Conservation (phyloP, 495 filamentous ascomycete genomes). For the Trichocladium uniseriatum region DNA sequence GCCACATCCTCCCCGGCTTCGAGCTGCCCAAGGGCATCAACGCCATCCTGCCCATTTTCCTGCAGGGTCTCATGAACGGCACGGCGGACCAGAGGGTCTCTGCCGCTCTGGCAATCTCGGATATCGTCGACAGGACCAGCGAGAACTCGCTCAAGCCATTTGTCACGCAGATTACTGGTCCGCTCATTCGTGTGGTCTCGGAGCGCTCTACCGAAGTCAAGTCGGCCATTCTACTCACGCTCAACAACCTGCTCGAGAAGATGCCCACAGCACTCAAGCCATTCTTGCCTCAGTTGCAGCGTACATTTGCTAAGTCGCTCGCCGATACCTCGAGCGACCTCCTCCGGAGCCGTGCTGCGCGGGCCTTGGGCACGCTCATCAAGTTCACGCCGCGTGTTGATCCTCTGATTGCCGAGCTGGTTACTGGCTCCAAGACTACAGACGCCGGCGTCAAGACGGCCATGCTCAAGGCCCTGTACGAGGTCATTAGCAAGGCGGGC, state of each 20-base stretch:
- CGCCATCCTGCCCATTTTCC: slow-evolving; percentile 90
- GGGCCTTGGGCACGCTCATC: slow-evolving; percentile 90
- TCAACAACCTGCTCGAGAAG: slow-evolving; percentile 94
- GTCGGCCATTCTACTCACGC: slow-evolving; percentile 82
- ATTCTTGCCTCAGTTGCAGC: slow-evolving; percentile 91
- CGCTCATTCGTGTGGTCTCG: slow-evolving; percentile 92
- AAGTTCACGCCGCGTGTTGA: slow-evolving; percentile 93
- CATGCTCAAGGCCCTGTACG: slow-evolving; percentile 94
- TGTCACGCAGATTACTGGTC: slow-evolving; percentile 95
- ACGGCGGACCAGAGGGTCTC: slow-evolving; percentile 84
- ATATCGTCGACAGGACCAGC: slow-evolving; percentile 85
- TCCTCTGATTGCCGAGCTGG: slow-evolving; percentile 74
- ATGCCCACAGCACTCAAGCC: slow-evolving; percentile 93
- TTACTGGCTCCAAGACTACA: slow-evolving; percentile 82
- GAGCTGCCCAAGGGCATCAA: slow-evolving; percentile 94
- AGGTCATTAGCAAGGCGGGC: slow-evolving; percentile 91
- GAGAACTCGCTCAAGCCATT: slow-evolving; percentile 79
- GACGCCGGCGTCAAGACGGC: slow-evolving; percentile 87
- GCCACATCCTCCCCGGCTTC: slow-evolving; percentile 80
- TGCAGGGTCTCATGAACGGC: slow-evolving; percentile 96
- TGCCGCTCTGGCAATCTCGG: slow-evolving; percentile 85
- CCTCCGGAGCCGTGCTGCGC: slow-evolving; percentile 81
- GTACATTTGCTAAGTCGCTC: slow-evolving; percentile 91
- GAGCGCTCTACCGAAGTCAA: slow-evolving; percentile 93
- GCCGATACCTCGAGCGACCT: slow-evolving; percentile 89